phyloP scores from a whole-genome alignment of 2,329 filamentous ascomycete genomes.

The Diplodia mutila region DNA sequence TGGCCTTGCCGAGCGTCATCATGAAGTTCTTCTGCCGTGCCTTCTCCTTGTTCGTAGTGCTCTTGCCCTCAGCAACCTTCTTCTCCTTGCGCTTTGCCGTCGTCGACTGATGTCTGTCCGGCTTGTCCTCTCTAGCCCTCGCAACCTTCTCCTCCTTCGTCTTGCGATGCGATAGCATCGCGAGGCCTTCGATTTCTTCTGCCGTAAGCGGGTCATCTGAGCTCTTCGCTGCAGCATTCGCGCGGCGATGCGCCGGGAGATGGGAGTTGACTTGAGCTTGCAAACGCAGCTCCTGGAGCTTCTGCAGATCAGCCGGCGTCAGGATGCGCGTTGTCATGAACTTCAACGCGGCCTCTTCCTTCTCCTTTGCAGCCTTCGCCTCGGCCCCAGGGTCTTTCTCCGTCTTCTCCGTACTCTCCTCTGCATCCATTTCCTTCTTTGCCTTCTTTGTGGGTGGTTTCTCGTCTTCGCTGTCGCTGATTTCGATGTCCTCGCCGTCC shows the following conservation, averaged over 20 bases:
- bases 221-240: slow-evolving; percentile 59
- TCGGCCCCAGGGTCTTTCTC: slow-evolving; percentile 50
- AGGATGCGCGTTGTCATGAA: slow-evolving; percentile 93
- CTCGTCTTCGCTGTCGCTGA: slow-evolving; percentile 74
- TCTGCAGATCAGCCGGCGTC: slow-evolving; percentile 93
- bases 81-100: slow-evolving; percentile 82
- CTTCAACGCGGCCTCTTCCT: slow-evolving; percentile 57
- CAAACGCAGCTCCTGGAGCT: slow-evolving; percentile 84
- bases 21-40: slow-evolving; percentile 96
- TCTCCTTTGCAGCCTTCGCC: slow-evolving; percentile 36
- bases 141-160: slow-evolving; percentile 90
- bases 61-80: slow-evolving; percentile 89
- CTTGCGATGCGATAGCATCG: slow-evolving; percentile 73
- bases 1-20: slow-evolving; percentile 97
- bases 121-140: slow-evolving; percentile 80
- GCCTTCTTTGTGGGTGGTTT: slow-evolving; percentile 68
- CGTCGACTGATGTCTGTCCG: slow-evolving; percentile 81
- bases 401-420: slow-evolving; percentile 47
- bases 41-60: slow-evolving; percentile 97
- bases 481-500: slow-evolving; percentile 75
- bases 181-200: slow-evolving; percentile 86
- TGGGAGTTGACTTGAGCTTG: slow-evolving; percentile 70
- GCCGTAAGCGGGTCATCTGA: slow-evolving; percentile 88
- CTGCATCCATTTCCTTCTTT: slow-evolving; percentile 47
- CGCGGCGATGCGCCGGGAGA: slow-evolving; percentile 52